Evolutionary conservation across 1,139 yeast genomes (phyloP).

Genomic region (Suhomyces ambrosiae): DNA sequence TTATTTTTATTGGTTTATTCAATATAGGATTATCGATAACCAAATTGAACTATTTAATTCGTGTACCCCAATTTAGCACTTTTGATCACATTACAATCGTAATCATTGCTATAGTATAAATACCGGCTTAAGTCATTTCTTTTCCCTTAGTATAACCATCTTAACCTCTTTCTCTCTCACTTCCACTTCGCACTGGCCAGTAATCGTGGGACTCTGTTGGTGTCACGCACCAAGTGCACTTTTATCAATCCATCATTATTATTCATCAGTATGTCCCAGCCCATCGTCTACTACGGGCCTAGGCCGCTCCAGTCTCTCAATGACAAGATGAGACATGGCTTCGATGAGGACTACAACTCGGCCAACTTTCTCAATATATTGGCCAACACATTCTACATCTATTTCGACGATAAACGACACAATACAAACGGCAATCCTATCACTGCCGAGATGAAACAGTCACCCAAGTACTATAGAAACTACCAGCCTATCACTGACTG

Average conservation of each 20-base stretch:
- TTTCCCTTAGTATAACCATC: too few species aligned
- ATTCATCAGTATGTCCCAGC: conserved; percentile 21
- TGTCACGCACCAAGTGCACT: too few species aligned
- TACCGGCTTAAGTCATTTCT: too few species aligned
- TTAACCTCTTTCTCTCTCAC: too few species aligned
- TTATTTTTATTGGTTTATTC: too few species aligned
- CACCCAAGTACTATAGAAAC: conserved; percentile 46
- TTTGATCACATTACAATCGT: too few species aligned
- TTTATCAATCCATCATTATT: conserved; percentile 1
- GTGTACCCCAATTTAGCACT: too few species aligned
- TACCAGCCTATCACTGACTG: conserved; percentile 83
- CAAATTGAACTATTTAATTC: too few species aligned
- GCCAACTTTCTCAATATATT: conserved; percentile 67
- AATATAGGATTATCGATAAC: too few species aligned
- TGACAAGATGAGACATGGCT: conserved; percentile 74
- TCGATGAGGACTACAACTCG: conserved; percentile 65
- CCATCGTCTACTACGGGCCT: conserved; percentile 32
- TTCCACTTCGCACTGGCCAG: too few species aligned
- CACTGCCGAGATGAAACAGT: conserved; percentile 52
- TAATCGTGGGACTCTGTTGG: too few species aligned
- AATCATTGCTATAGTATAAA: too few species aligned
- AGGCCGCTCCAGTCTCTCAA: conserved; percentile 48
- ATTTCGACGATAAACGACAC: conserved; percentile 88
- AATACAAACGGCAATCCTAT: conserved; percentile 87
- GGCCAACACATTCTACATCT: conserved; percentile 74